Percentiles rank a stretch among this genome's conserved stretches.
Evolutionary conservation across 2,329 filamentous ascomycete species (phyloP).

Genomic region (Passalora sequoiae): DNA sequence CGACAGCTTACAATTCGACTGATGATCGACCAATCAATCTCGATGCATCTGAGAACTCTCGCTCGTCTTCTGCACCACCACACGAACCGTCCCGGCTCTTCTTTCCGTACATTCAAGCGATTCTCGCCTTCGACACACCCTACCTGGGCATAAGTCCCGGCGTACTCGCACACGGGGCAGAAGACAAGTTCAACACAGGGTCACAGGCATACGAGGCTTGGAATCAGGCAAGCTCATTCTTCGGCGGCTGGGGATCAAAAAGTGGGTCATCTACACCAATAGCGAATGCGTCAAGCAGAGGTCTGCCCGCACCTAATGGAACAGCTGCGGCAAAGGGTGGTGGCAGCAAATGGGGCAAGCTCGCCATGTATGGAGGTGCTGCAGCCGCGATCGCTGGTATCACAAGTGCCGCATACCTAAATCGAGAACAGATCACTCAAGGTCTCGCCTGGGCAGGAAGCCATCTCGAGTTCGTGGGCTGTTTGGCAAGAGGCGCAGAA

Average conservation of each 20-base stretch:
- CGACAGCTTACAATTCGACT: slow-evolving; percentile 4
- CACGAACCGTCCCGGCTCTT: slow-evolving; percentile 50
- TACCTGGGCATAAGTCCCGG: slow-evolving; percentile 77
- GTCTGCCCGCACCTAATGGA: slow-evolving; percentile 25
- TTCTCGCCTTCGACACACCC: slow-evolving; percentile 59
- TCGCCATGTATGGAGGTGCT: slow-evolving; percentile 80
- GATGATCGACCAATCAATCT: slow-evolving; percentile 1
- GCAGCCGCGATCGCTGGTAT: slow-evolving; percentile 74
- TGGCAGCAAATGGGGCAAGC: slow-evolving; percentile 46
- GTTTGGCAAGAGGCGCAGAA: slow-evolving; percentile 77
- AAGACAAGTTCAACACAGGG: slow-evolving; percentile 76
- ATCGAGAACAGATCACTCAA: slow-evolving; percentile 70
- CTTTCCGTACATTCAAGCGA: slow-evolving; percentile 88
- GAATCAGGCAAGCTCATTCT: slow-evolving; percentile 57
- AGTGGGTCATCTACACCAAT: slow-evolving; percentile 18
- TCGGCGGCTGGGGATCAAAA: slow-evolving; percentile 40
- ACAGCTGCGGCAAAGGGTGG: slow-evolving; percentile 15
- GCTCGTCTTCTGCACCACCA: slow-evolving; percentile 18
- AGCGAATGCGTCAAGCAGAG: slow-evolving; percentile 28
- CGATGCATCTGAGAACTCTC: not conserved
- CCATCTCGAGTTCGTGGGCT: slow-evolving; percentile 90
- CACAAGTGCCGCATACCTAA: slow-evolving; percentile 79
- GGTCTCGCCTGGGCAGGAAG: slow-evolving; percentile 79
- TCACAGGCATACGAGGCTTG: slow-evolving; percentile 63
- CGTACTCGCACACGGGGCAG: slow-evolving; percentile 79